phyloP scores from a whole-genome alignment of 371 early-diverging fungal genomes.

The Smittium culicis region DNA sequence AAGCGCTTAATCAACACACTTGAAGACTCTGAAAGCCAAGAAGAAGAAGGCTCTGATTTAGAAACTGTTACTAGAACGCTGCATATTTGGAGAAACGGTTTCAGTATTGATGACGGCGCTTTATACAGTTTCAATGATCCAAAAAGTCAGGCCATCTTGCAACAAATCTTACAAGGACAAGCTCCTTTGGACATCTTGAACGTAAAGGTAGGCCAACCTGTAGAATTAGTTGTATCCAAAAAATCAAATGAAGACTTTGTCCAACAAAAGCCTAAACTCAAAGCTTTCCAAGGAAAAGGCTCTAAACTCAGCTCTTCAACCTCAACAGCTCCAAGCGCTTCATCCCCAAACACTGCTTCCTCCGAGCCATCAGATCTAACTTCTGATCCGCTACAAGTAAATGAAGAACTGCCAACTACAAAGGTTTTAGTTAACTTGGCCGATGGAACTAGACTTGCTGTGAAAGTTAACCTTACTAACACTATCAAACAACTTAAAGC shows the following conservation, averaged over 20 bases:
- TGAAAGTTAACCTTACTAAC: slow-evolving; percentile 77
- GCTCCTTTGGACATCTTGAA: slow-evolving; percentile 67
- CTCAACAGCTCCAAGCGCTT: slow-evolving; percentile 24
- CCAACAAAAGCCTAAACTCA: slow-evolving; percentile 52
- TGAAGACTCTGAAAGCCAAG: slow-evolving; percentile 9
- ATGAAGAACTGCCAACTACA: slow-evolving; percentile 62
- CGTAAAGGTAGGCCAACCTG: slow-evolving; percentile 80
- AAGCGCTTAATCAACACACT: slow-evolving; percentile 6
- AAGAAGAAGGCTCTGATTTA: slow-evolving; percentile 33
- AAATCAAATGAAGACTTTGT: slow-evolving; percentile 73
- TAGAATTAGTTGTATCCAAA: slow-evolving; percentile 73
- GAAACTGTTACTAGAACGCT: slow-evolving; percentile 34
- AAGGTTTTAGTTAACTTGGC: slow-evolving; percentile 78
- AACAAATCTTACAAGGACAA: slow-evolving; percentile 71
- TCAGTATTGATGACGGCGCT: slow-evolving; percentile 88
- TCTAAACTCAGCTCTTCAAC: slow-evolving; percentile 53
- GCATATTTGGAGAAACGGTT: slow-evolving; percentile 92
- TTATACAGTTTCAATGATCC: slow-evolving; percentile 73
- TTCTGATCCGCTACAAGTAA: slow-evolving; percentile 37
- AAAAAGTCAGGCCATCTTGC: slow-evolving; percentile 63
- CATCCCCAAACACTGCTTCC: slow-evolving; percentile 23
- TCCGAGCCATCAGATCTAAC: slow-evolving; percentile 23
- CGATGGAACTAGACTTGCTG: slow-evolving; percentile 80
- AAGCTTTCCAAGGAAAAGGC: slow-evolving; percentile 73
- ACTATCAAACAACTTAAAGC: slow-evolving; percentile 62